Evolutionary conservation across 345 rosid genomes (phyloP), one percentile per base, ranked within the genome.

Genomic region (Salix exigua): DNA sequence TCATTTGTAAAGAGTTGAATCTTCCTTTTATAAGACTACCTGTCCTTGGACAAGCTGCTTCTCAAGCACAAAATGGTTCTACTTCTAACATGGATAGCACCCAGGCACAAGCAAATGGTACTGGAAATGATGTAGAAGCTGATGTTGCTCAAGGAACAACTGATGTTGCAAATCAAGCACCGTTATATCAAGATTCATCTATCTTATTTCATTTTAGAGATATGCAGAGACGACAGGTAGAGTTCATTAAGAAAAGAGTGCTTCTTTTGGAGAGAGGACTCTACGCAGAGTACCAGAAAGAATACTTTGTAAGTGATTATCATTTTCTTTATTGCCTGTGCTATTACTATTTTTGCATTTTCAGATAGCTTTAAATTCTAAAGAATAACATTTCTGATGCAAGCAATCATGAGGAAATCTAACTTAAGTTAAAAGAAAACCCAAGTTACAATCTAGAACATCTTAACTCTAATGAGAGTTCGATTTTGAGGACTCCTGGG

Each of bases 161-260:
- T 33, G 93, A 85, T 78, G 74, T 82, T 81, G 79, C 78, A 60
- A 80, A 75, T 71, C 91, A 88, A 53, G 76, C 80, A 69, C 91
- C 81, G 68, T 17, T 70, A 25, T 88, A 81, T 76, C 91, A 81
- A 72, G 93, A 89, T 73, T 76, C 91, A 66, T 63, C 89, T 10
- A 58, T 86, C 17, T 75, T 92, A 61, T 83, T 87, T 79, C 94
- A 90, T 64, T 94, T 85, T 76, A 84, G 99, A 81, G 99, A 94
- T 82, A 90, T 89, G 96, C 98, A 94, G 86, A 87, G 97, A 77
- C 85, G 97, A 70, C 97, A 89, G 77, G 98, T 92, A 77, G 98
- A 94, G 82, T 96, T 89, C 86, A 86, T 96, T 82, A 94, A 96
- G 88, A 96, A 94, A 85, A 89, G 99, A 82, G 97, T 91, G 73